Evolutionary conservation across 176 grass and related monocot species (phyloP).

Genomic region (Tillandsia fasciculata): DNA sequence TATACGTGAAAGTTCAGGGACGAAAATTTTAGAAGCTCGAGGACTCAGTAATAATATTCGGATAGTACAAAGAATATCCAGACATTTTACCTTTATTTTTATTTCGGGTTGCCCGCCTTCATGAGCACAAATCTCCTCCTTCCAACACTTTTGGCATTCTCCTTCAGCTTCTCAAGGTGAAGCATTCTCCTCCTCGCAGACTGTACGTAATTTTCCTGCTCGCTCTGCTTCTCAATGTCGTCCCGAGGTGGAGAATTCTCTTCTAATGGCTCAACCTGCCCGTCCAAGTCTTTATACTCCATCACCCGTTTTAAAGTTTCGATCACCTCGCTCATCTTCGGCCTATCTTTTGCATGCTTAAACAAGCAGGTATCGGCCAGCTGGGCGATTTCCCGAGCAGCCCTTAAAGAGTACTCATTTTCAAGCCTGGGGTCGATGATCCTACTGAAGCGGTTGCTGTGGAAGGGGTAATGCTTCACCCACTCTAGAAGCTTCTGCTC

Average conservation of each 20-base stretch:
- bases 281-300: conserved; percentile 9
- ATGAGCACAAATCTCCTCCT: conserved; percentile 17
- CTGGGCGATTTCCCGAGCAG: conserved; percentile 45
- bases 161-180: conserved; percentile 6
- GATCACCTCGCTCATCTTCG: conserved; percentile 50
- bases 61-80: too few relatives aligned
- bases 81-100: neutral
- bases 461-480: conserved; percentile 42
- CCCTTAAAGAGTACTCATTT: conserved; percentile 40
- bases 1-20: too few relatives aligned
- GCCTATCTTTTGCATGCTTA: conserved; percentile 66
- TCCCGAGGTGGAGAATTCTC: neutral
- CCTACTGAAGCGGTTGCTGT: conserved; percentile 30
- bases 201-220: neutral
- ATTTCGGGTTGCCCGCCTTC: conserved; percentile 1
- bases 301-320: conserved; percentile 40
- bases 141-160: conserved; percentile 1
- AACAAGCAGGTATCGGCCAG: conserved; percentile 62
- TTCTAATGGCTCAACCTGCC: conserved; percentile 2
- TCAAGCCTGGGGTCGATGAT: conserved; percentile 73
- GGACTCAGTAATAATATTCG: too few relatives aligned
- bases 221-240: neutral
- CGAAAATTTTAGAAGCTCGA: too few relatives aligned
- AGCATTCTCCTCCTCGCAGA: conserved; percentile 4
- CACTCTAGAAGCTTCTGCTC: conserved; percentile 23